These are phyloP conservation scores for Teunomyces kruisii DNA, from an alignment of 805 yeast species.

Conservation along the genomic window DNA sequence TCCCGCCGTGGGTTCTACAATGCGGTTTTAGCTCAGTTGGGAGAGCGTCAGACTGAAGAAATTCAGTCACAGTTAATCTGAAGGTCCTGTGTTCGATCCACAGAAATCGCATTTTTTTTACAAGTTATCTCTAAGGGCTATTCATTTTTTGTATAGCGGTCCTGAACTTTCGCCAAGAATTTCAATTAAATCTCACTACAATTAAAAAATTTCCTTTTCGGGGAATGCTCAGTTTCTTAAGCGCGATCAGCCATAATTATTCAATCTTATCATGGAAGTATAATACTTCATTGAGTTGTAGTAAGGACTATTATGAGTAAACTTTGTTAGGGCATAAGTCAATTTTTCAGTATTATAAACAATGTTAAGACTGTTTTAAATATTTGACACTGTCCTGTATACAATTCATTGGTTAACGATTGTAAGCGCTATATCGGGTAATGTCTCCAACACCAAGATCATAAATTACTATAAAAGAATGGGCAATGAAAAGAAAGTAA, in stretches of 20 bases:
- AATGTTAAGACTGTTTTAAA: too few relatives aligned
- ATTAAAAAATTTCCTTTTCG: background rate
- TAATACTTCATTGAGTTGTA: background rate
- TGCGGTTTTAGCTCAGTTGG: slow-evolving; percentile 40
- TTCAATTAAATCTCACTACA: background rate
- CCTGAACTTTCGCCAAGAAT: background rate
- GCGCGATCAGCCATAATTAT: background rate
- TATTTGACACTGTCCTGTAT: too few relatives aligned
- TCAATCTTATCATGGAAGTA: slow-evolving; percentile 7
- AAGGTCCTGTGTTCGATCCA: slow-evolving; percentile 90
- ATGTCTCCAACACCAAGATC: slow-evolving; percentile 23
- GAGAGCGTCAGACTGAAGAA: slow-evolving; percentile 41
- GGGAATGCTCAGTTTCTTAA: background rate
- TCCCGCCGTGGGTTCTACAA: slow-evolving; percentile 46
- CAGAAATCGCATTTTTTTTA: slow-evolving; percentile 58
- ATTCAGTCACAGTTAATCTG: slow-evolving; percentile 51
- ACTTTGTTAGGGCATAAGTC: background rate
- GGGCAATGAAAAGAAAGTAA: slow-evolving; percentile 7
- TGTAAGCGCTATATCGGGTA: background rate
- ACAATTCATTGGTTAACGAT: background rate
- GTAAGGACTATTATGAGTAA: background rate
- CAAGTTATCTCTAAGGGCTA: too few relatives aligned
- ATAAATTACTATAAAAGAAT: background rate
- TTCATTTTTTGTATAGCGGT: background rate
- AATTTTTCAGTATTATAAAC: too few relatives aligned